Percentiles rank a stretch among this genome's conserved stretches.
phyloP scores from a whole-genome alignment of 495 filamentous ascomycete species.

The Aspergillus saccharolyticus region DNA sequence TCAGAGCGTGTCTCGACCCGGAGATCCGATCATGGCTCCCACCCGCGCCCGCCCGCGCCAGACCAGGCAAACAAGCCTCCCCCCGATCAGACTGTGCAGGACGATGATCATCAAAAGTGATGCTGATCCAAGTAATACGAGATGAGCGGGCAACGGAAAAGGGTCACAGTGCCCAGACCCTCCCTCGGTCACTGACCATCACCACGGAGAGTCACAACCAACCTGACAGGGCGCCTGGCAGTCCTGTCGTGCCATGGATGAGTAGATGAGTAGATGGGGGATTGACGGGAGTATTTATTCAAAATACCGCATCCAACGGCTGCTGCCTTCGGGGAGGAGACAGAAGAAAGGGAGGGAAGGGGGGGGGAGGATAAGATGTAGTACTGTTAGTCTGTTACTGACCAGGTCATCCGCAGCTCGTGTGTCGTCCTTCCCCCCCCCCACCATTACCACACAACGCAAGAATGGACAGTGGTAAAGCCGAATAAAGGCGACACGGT shows the following conservation, averaged over 20 bases:
- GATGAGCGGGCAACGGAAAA: background rate
- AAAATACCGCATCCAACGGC: background rate
- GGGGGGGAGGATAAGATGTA: background rate
- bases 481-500: background rate
- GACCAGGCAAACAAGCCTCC: background rate
- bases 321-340: background rate
- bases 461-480: background rate
- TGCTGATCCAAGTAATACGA: conserved; percentile 7
- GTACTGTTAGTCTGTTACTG: too few species aligned
- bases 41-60: background rate
- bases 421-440: background rate
- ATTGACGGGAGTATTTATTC: background rate
- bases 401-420: background rate
- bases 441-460: background rate
- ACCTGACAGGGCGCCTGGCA: background rate
- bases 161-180: background rate
- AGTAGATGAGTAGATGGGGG: background rate
- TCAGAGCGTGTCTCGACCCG: background rate
- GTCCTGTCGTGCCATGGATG: background rate
- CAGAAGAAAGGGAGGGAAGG: background rate
- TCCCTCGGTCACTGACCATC: background rate
- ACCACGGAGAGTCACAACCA: background rate
- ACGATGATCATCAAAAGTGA: background rate
- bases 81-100: background rate
- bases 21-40: background rate